Evolutionary conservation across 2,329 filamentous ascomycete genomes (phyloP).

Genomic region (Fusarium napiforme): DNA sequence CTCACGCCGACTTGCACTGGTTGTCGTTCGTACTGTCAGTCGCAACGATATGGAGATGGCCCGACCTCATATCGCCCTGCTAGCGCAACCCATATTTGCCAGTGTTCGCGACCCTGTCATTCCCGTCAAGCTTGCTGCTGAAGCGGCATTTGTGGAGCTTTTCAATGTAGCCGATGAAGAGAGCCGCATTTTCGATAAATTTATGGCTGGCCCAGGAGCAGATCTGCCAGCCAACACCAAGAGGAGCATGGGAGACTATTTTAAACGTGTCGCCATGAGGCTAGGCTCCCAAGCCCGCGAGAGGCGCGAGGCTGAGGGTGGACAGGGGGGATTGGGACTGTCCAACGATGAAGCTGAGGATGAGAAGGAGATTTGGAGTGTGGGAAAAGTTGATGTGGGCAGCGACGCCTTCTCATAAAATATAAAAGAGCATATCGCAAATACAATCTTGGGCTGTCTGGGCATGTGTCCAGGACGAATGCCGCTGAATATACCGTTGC

Average conservation of each 20-base stretch:
- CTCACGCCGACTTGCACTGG: conserved; percentile 85
- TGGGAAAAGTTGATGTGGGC: conserved; percentile 81
- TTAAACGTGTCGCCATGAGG: conserved; percentile 89
- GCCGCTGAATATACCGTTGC: background rate
- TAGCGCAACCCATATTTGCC: conserved; percentile 88
- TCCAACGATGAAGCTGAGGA: conserved; percentile 94
- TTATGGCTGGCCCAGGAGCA: conserved; percentile 75
- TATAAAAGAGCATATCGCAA: background rate
- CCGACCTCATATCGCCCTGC: conserved; percentile 80
- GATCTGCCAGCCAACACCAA: conserved; percentile 78
- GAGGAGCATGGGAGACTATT: conserved; percentile 95
- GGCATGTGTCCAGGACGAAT: background rate
- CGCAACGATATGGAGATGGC: conserved; percentile 83
- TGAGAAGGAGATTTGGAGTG: conserved; percentile 94
- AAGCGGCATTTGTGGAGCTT: conserved; percentile 91
- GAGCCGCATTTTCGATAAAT: conserved; percentile 88
- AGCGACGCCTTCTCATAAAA: conserved; percentile 39
- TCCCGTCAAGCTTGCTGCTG: conserved; percentile 93
- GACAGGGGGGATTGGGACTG: conserved; percentile 84
- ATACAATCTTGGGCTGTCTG: background rate
- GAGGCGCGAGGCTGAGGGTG: conserved; percentile 90
- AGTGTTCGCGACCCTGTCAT: conserved; percentile 92
- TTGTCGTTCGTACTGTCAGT: conserved; percentile 86
- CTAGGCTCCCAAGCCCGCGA: conserved; percentile 89
- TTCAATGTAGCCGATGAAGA: conserved; percentile 93